phyloP scores from a whole-genome alignment of 352 stramenopile species.

The Vaucheria bursata region DNA sequence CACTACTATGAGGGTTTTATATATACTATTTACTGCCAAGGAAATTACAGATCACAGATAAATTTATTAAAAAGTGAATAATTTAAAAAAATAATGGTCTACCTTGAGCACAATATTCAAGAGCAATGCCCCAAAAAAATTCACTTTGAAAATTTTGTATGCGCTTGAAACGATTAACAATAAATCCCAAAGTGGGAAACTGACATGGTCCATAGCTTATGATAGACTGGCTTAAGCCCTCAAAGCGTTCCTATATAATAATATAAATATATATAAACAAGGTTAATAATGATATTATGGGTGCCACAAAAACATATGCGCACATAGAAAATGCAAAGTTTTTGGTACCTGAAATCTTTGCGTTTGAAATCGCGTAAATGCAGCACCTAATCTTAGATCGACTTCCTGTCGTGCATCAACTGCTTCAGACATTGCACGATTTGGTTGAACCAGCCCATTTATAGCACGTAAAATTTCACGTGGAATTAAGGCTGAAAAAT shows the following conservation, averaged over 20 bases:
- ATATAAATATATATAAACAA: too few species aligned
- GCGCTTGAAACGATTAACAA: slow-evolving; percentile 77
- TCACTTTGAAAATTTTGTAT: slow-evolving; percentile 84
- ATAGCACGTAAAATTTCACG: slow-evolving; percentile 72
- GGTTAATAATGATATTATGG: neutral
- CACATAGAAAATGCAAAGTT: too few species aligned
- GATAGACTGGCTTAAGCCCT: slow-evolving; percentile 55
- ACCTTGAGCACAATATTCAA: slow-evolving; percentile 57
- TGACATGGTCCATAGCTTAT: slow-evolving; percentile 99
- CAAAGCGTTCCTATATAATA: slow-evolving; percentile 48
- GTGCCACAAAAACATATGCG: neutral
- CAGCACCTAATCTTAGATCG: slow-evolving; percentile 80
- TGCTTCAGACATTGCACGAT: slow-evolving; percentile 55
- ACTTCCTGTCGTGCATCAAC: slow-evolving; percentile 84
- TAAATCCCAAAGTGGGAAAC: slow-evolving; percentile 96
- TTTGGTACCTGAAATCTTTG: slow-evolving; percentile 73
- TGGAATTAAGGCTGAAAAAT: slow-evolving; percentile 84
- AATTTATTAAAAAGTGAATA: too few species aligned
- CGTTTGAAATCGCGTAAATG: slow-evolving; percentile 90
- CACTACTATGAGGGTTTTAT: too few species aligned
- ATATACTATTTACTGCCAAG: too few species aligned
- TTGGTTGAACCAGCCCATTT: slow-evolving; percentile 62
- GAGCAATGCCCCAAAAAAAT: slow-evolving; percentile 87
- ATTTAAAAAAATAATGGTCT: too few species aligned
- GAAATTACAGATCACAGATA: too few species aligned